Base-by-base conservation (phyloP, 2,329 filamentous ascomycete genomes). In the Penicillium sp. region DNA sequence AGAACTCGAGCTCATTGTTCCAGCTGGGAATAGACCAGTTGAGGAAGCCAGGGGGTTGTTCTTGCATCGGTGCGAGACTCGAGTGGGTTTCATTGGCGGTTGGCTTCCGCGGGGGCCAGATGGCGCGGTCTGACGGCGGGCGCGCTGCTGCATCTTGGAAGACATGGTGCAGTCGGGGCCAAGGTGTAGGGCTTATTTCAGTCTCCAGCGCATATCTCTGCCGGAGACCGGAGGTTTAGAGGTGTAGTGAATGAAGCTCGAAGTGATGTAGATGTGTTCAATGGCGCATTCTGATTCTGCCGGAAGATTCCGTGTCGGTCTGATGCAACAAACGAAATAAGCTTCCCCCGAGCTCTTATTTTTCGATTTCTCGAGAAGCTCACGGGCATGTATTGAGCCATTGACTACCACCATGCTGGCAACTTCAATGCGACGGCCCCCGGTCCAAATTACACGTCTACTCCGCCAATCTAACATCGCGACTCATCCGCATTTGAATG, bases 1-100 rank as follows among this genome's bases (percentile, higher is more conserved):
- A 76, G 43, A 83, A 79, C 7, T 82, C 79, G 23, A 84, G 63
- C 55, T 81, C 68, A 71, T 82, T 72, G 76, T 49, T 50, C 50
- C 56, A 59, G 10, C 40, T 44, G 1, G 50, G 54, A 10, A 51
- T 38, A 27, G 22, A 44, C 43, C 41, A 51, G 31, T 51, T 42
- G 5, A 42, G 38, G 3, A 39, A 18, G 11, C 24, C 37, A 13
- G 44, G 38, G 4, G 40, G 34, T 5, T 45, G 34, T 31, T 53
- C 54, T n/a, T 46, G 38, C 28, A 52, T 47, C 27, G 49, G 45
- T 29, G 52, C 50, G 34, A 54, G 56, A 23, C 40, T 50, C 14
- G 47, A 20, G 31, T 51, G 39, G 2, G 45, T 57, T 50, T 61
- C 51, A 32, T 56, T 54, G 38, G 46, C 46, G 42, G 57, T 56